Evolutionary conservation across 208 protist species (phyloP).

Genomic region (Wallacemonas sp.): DNA sequence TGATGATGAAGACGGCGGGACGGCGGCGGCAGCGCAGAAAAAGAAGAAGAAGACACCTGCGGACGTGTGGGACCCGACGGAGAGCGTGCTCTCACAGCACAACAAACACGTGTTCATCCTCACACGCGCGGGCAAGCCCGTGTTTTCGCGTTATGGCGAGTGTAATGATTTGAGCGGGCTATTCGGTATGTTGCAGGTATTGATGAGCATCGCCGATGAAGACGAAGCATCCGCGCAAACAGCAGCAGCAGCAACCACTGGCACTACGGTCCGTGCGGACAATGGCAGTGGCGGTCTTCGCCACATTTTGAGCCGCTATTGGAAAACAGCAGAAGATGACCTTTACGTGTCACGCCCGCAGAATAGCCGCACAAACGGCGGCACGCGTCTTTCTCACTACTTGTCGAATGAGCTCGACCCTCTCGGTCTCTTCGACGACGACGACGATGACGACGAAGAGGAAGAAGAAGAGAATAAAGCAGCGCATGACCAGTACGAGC

Average conservation of each 20-base stretch:
- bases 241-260: too few species aligned
- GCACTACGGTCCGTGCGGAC: not conserved
- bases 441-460: not conserved
- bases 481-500: not conserved
- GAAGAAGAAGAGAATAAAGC: not conserved
- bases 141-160: slow-evolving; percentile 75
- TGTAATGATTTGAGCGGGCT: slow-evolving; percentile 50
- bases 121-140: slow-evolving; percentile 83
- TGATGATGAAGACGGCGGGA: too few species aligned
- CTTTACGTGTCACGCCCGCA: too few species aligned
- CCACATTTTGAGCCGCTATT: not conserved
- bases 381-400: not conserved
- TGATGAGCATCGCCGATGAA: slow-evolving; percentile 42
- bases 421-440: slow-evolving; percentile 5
- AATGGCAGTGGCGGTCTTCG: not conserved
- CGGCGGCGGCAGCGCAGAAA: too few species aligned
- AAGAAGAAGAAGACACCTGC: not conserved
- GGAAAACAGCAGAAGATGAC: not conserved
- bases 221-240: not conserved
- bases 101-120: slow-evolving; percentile 83
- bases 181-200: slow-evolving; percentile 72
- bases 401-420: slow-evolving; percentile 6
- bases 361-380: not conserved
- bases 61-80: not conserved
- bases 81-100: slow-evolving; percentile 37